phyloP scores from a whole-genome alignment of 176 grass and related monocot species.

The Oryza rufipogon region DNA sequence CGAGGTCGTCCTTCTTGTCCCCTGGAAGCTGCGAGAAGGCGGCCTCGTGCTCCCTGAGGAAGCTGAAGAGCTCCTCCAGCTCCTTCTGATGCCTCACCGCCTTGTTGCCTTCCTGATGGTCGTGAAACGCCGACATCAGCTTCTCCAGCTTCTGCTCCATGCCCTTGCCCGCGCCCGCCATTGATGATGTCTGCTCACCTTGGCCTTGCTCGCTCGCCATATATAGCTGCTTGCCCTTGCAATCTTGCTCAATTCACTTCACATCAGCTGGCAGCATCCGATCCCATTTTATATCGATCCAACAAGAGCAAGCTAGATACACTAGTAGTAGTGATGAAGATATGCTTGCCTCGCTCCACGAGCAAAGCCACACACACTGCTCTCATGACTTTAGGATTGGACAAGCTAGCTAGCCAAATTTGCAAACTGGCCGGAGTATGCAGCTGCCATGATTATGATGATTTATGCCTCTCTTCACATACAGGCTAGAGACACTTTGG shows the following conservation, averaged over 20 bases:
- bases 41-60: neutral
- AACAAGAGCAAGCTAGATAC: neutral
- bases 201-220: neutral
- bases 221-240: neutral
- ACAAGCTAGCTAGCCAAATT: neutral
- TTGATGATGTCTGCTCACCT: neutral
- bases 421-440: neutral
- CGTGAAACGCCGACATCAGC: neutral
- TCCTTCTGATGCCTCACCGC: neutral
- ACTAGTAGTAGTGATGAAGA: neutral
- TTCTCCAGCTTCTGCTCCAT: neutral
- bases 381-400: neutral
- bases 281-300: constrained; percentile 5
- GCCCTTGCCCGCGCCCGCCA: neutral
- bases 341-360: constrained; percentile 43
- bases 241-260: neutral
- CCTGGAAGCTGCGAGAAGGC: neutral
- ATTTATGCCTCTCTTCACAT: neutral
- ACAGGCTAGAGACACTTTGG: neutral
- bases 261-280: neutral
- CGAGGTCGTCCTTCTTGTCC: constrained; percentile 20
- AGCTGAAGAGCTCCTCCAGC: neutral
- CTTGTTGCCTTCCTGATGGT: neutral
- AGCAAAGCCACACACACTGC: constrained; percentile 34
- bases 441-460: neutral